Evolutionary conservation across 371 early-diverging fungal species (phyloP).

Genomic region (Mortierella sp.): DNA sequence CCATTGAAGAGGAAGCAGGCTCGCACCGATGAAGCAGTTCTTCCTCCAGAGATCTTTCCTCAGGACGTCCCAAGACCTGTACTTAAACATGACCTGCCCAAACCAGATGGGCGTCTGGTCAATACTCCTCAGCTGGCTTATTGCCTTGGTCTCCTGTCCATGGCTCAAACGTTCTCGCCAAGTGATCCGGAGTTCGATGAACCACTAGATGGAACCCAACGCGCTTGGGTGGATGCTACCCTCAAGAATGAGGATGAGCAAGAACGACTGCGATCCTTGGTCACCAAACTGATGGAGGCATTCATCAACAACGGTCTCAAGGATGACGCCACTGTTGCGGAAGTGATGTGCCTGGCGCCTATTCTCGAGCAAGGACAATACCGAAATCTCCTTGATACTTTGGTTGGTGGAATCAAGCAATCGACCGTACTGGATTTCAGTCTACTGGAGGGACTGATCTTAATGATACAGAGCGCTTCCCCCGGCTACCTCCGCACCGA

Average conservation of each 20-base stretch:
- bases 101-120: background rate
- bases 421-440: background rate
- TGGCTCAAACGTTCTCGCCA: too few species aligned
- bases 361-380: background rate
- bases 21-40: too few species aligned
- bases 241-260: too few species aligned
- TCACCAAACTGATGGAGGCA: background rate
- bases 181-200: too few species aligned
- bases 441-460: constrained; percentile 2
- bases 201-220: too few species aligned
- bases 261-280: background rate
- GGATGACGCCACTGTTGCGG: background rate
- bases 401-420: background rate
- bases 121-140: constrained; percentile 1
- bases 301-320: constrained; percentile 5
- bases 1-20: too few species aligned
- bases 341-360: constrained; percentile 11
- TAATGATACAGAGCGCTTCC: background rate
- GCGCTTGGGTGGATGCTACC: too few species aligned
- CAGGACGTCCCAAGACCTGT: too few species aligned
- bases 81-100: too few species aligned
- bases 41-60: too few species aligned
- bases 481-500: background rate
- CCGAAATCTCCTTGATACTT: background rate
- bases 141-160: constrained; percentile 3